Conservation (phyloP, 2,329 filamentous ascomycete genomes). For the Neonectria ditissima region DNA sequence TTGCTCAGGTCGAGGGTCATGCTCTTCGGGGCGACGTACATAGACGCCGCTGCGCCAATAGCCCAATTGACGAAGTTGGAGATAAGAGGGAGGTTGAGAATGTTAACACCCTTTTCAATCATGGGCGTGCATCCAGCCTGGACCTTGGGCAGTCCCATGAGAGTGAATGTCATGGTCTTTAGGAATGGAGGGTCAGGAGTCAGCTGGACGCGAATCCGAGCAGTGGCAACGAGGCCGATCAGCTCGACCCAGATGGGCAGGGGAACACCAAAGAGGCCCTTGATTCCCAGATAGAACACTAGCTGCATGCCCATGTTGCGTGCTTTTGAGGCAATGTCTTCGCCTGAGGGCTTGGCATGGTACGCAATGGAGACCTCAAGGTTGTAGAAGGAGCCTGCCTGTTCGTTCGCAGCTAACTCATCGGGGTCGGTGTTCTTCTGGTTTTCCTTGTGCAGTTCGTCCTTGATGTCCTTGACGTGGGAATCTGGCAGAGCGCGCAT, state of each 20-base stretch:
- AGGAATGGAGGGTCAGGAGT: slow-evolving; percentile 92
- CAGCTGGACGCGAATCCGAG: slow-evolving; percentile 84
- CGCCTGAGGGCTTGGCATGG: slow-evolving; percentile 81
- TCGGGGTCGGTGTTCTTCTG: slow-evolving; percentile 85
- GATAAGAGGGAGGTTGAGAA: slow-evolving; percentile 91
- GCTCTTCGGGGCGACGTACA: slow-evolving; percentile 95
- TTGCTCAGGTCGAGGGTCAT: slow-evolving; percentile 92
- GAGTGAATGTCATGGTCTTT: slow-evolving; percentile 90
- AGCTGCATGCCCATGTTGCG: slow-evolving; percentile 98
- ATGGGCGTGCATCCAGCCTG: slow-evolving; percentile 91
- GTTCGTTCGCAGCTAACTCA: slow-evolving; percentile 88
- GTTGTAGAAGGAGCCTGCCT: slow-evolving; percentile 93
- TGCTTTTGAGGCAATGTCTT: slow-evolving; percentile 81
- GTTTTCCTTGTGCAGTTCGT: slow-evolving; percentile 82
- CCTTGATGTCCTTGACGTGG: slow-evolving; percentile 84
- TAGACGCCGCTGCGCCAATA: slow-evolving; percentile 84
- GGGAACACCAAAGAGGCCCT: slow-evolving; percentile 88
- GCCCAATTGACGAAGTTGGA: slow-evolving; percentile 98
- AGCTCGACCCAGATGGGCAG: slow-evolving; percentile 91
- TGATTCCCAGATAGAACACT: slow-evolving; percentile 92
- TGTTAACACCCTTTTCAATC: slow-evolving; percentile 89
- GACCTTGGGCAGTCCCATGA: slow-evolving; percentile 94
- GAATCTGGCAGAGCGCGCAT: slow-evolving; percentile 83
- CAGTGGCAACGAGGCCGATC: slow-evolving; percentile 89
- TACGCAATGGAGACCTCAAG: slow-evolving; percentile 92